Percentiles rank a stretch among this genome's conserved stretches.
phyloP scores from a whole-genome alignment of 352 stramenopile species.

The Phytophthora sojae region DNA sequence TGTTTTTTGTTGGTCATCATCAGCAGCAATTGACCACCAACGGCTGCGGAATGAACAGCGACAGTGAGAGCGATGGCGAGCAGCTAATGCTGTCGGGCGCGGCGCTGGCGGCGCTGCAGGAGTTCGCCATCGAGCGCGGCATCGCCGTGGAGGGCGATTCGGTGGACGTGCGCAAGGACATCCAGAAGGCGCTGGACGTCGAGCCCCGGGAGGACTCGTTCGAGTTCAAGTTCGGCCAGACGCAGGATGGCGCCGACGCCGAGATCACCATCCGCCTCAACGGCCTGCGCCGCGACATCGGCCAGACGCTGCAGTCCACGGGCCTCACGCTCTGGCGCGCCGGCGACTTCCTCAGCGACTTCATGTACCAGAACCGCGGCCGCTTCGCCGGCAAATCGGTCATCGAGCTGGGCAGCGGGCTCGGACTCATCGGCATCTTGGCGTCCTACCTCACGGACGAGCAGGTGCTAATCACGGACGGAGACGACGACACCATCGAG shows the following conservation, averaged over 20 bases:
- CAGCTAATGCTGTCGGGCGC: slow-evolving; percentile 54
- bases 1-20: neutral
- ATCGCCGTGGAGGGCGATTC: slow-evolving; percentile 53
- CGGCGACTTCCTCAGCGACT: slow-evolving; percentile 67
- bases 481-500: slow-evolving; percentile 61
- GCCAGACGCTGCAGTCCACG: slow-evolving; percentile 69
- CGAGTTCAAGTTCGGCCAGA: slow-evolving; percentile 55
- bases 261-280: slow-evolving; percentile 63
- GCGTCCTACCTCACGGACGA: slow-evolving; percentile 63
- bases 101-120: slow-evolving; percentile 52
- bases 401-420: slow-evolving; percentile 63
- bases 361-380: slow-evolving; percentile 54
- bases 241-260: slow-evolving; percentile 22
- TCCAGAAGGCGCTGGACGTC: slow-evolving; percentile 68
- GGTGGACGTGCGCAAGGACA: slow-evolving; percentile 53
- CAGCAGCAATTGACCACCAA: neutral
- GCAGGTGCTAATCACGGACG: slow-evolving; percentile 65
- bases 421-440: slow-evolving; percentile 67
- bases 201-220: slow-evolving; percentile 73
- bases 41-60: slow-evolving; percentile 35
- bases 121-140: slow-evolving; percentile 62
- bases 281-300: slow-evolving; percentile 64
- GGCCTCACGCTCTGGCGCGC: slow-evolving; percentile 70
- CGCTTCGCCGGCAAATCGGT: slow-evolving; percentile 48
- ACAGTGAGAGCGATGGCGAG: slow-evolving; percentile 51